These are phyloP conservation scores for Ceratobasidium sp. DNA, from an alignment of 1,284 basidiomycete species.

Conservation along the genomic window DNA sequence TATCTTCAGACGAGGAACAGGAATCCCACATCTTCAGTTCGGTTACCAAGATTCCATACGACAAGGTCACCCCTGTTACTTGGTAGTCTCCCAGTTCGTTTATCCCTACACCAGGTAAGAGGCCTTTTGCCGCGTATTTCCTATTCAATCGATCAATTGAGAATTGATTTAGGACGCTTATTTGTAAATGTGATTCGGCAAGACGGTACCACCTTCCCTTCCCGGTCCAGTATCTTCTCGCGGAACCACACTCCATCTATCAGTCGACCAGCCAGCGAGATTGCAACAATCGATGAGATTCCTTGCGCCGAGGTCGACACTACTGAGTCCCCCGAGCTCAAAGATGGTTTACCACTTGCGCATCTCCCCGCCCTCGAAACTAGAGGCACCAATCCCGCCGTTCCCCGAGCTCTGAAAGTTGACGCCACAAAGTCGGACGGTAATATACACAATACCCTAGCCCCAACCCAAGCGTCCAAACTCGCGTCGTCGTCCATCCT, in stretches of 20 bases:
- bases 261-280: too few relatives aligned
- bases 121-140: not conserved
- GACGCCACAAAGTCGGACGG: too few relatives aligned
- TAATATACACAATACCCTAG: too few relatives aligned
- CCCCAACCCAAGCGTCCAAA: not conserved
- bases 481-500: not conserved
- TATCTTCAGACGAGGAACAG: not conserved
- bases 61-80: not conserved
- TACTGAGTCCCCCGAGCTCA: not conserved
- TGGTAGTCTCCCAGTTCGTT: not conserved
- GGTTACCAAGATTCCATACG: not conserved
- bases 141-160: not conserved
- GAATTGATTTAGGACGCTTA: not conserved
- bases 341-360: not conserved
- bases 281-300: not conserved
- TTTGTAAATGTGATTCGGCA: not conserved
- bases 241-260: not conserved
- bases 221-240: conserved; percentile 2
- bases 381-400: too few relatives aligned
- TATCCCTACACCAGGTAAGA: not conserved
- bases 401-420: too few relatives aligned
- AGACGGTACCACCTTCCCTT: not conserved
- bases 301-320: not conserved
- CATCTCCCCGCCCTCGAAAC: too few relatives aligned
- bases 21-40: not conserved